Conservation (phyloP, 192 early-diverging fungal genomes). For the Umbelopsis sp. region DNA sequence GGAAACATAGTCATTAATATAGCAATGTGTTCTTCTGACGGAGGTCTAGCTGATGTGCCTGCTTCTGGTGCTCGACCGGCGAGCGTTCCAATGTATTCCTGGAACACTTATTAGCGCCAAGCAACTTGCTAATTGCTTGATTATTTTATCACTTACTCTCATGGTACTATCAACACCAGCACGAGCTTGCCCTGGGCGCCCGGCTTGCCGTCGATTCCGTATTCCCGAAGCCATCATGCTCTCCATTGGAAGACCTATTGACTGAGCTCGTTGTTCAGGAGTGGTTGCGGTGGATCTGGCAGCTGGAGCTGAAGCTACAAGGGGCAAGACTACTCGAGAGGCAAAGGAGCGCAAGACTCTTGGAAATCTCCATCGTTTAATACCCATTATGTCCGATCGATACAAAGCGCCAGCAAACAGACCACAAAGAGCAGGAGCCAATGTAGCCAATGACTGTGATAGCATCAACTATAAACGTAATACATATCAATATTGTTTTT, state of each 20-base stretch:
- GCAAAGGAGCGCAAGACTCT: constrained; percentile 34
- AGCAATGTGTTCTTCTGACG: constrained; percentile 48
- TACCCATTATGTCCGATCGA: constrained; percentile 50
- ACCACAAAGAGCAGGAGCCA: constrained; percentile 50
- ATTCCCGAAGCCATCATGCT: constrained; percentile 26
- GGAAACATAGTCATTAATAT: constrained; percentile 61
- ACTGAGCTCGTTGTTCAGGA: constrained; percentile 36
- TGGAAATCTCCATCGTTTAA: constrained; percentile 60
- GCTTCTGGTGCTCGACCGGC: constrained; percentile 45
- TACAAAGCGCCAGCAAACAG: constrained; percentile 56
- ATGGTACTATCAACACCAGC: constrained; percentile 16
- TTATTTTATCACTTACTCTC: constrained; percentile 16
- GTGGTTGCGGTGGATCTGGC: constrained; percentile 45
- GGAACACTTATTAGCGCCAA: neutral
- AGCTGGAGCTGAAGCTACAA: constrained; percentile 51
- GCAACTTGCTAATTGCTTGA: neutral
- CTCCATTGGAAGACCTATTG: constrained; percentile 17
- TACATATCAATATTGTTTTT: neutral
- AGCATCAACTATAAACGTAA: constrained; percentile 40
- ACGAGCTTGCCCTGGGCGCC: constrained; percentile 6
- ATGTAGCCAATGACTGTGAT: constrained; percentile 46
- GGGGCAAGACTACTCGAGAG: constrained; percentile 47
- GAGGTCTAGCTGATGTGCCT: constrained; percentile 41
- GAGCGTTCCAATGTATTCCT: constrained; percentile 43
- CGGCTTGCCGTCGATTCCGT: constrained; percentile 21